Base-by-base conservation (phyloP, 257 asterid species). In the Primulina huaijiensis region DNA sequence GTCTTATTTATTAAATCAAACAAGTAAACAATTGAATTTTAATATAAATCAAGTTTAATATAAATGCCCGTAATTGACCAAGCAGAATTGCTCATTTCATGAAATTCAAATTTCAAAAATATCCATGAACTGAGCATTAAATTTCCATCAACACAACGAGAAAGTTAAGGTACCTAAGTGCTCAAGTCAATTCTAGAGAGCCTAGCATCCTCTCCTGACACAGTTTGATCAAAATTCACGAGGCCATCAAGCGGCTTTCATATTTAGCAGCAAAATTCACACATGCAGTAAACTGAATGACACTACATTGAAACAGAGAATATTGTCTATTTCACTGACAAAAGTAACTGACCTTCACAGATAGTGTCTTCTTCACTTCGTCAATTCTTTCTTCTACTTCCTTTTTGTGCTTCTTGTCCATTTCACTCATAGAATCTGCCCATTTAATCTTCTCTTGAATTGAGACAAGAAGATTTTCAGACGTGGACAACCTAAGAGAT, bases 361-460 rank as follows among this genome's bases (percentile, higher is more conserved):
- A 76, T 70, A 85, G 77, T n/a, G 98, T 74, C 82, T 82, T 90
- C 88, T 88, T 92, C 50, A 86, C 85, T 73, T 90, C 97, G 60
- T 92, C 97, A 37, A 74, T 84, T 78, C 79, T 81, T 64, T 87
- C 98, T 68, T 88, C 97, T 60, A 94, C 82, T 74, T 94, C 97
- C 76, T 86, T 94, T 63, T 69, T 74, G 79, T 94, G 98, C 79
- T 89, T 88, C 82, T 78, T 87, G 86, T 92, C 89, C 40, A 73
- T 65, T 79, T 86, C 96, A 77, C 89, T 86, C 97, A 87, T 91
- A 46, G 75, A 64, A 85, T 94, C 99, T 58, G 98, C 99, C 99
- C 98, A 94, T 43, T 83, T 92, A 73, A 94, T 94, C 86, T 94
- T 94, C 76, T 94, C 99, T 88, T 94, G 97, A 78, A 94, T 94